Percentiles rank a stretch among this genome's conserved stretches.
Evolutionary conservation across 257 asterid genomes (phyloP).

Genomic region (Dorcoceras hygrometricum): DNA sequence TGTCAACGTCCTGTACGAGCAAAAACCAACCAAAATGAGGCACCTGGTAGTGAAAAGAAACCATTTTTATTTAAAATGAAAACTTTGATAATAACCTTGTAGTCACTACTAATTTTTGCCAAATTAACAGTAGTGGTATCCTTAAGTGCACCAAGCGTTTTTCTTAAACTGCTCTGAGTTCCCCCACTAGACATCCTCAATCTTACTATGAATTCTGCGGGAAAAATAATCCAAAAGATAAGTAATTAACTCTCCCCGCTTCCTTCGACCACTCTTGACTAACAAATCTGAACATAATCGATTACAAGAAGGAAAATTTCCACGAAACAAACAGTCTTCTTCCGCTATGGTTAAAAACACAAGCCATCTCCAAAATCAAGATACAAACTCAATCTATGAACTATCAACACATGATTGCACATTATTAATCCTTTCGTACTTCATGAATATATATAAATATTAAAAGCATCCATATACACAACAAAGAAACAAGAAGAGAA

Average conservation of each 20-base stretch:
- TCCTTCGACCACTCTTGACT: slow-evolving; percentile 26
- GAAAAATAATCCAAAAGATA: slow-evolving; percentile 17
- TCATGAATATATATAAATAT: slow-evolving; percentile 10
- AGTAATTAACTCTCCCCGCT: slow-evolving; percentile 21
- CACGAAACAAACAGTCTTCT: not conserved
- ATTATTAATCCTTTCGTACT: slow-evolving; percentile 22
- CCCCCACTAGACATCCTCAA: slow-evolving; percentile 82
- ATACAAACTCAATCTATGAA: slow-evolving; percentile 22
- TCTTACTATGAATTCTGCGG: slow-evolving; percentile 30
- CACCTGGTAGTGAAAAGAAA: not conserved
- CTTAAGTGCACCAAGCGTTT: slow-evolving; percentile 93
- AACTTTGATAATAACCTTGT: slow-evolving; percentile 55
- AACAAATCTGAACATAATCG: slow-evolving; percentile 18
- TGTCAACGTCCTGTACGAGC: slow-evolving; percentile 71
- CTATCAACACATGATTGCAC: slow-evolving; percentile 15
- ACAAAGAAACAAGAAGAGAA: not conserved
- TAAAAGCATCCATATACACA: not conserved
- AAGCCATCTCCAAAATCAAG: slow-evolving; percentile 16
- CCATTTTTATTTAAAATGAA: not conserved
- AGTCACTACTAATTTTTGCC: slow-evolving; percentile 90
- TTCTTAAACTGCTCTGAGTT: slow-evolving; percentile 77
- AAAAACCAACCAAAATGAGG: slow-evolving; percentile 10
- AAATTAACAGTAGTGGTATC: slow-evolving; percentile 93
- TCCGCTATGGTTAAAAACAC: slow-evolving; percentile 16
- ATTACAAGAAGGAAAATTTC: slow-evolving; percentile 3